phyloP scores from a whole-genome alignment of 176 grass and related monocot species.

The Oryza brachyantha region DNA sequence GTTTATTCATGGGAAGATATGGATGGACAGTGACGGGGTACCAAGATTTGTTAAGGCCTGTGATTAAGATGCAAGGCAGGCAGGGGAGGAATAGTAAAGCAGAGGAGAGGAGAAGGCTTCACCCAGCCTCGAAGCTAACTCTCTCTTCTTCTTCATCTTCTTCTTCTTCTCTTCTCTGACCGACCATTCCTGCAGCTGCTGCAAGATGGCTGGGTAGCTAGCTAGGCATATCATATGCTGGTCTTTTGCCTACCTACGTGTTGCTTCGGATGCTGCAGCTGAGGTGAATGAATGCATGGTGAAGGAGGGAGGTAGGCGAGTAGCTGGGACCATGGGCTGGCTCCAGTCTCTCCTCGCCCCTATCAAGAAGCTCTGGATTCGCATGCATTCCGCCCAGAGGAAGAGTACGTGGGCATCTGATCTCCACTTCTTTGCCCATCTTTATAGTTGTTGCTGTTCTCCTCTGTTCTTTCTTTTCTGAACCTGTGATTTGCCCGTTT shows the following conservation, averaged over 20 bases:
- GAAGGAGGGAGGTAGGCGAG: not conserved
- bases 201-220: not conserved
- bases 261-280: not conserved
- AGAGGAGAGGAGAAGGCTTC: slow-evolving; percentile 42
- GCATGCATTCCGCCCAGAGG: slow-evolving; percentile 70
- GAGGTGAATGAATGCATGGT: not conserved
- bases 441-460: not conserved
- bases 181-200: slow-evolving; percentile 8
- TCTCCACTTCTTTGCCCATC: not conserved
- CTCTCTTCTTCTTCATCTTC: not conserved
- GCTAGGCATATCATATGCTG: not conserved
- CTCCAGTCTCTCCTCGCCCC: slow-evolving; percentile 71
- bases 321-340: slow-evolving; percentile 57
- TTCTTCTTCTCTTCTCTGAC: not conserved
- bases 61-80: slow-evolving; percentile 46
- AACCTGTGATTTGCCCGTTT: not conserved
- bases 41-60: slow-evolving; percentile 54
- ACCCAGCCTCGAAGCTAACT: slow-evolving; percentile 52
- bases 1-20: slow-evolving; percentile 46
- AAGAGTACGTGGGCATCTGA: slow-evolving; percentile 58
- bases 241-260: too few species aligned
- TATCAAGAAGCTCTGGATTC: slow-evolving; percentile 86
- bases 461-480: too few species aligned
- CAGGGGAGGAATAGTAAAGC: slow-evolving; percentile 39
- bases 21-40: slow-evolving; percentile 71